These are phyloP conservation scores for Biscutella laevigata DNA, from an alignment of 441 rosid species.

Conservation along the genomic window DNA sequence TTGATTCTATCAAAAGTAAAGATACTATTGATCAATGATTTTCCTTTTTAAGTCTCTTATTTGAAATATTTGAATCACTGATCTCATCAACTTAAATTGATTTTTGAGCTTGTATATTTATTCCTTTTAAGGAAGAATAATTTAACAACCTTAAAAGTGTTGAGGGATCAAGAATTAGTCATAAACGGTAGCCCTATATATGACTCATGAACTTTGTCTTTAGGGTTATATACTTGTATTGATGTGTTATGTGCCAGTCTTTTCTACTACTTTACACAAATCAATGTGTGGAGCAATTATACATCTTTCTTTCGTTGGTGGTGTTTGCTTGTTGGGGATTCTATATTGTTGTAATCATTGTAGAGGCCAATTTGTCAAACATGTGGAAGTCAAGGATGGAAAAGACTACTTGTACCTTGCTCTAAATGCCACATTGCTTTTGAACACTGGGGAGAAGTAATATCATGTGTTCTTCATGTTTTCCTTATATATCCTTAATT, in stretches of 20 bases:
- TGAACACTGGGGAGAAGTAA: conserved; percentile 25
- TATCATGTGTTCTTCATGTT: neutral
- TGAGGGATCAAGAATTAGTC: neutral
- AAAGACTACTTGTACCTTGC: conserved; percentile 17
- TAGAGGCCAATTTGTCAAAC: conserved; percentile 18
- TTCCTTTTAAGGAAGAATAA: neutral
- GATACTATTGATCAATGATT: neutral
- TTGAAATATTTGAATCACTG: neutral
- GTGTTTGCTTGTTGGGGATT: conserved; percentile 24
- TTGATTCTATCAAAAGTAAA: too few species aligned
- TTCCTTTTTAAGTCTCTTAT: conserved; percentile 10
- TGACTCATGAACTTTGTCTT: neutral
- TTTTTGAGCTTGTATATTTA: neutral
- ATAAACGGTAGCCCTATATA: neutral
- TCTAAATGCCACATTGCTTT: conserved; percentile 20
- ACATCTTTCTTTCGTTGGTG: neutral
- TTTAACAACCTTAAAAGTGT: neutral
- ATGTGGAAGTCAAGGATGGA: conserved; percentile 25
- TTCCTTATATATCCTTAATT: neutral
- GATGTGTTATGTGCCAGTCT: neutral
- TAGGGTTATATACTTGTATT: neutral
- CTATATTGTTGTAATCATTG: conserved; percentile 25
- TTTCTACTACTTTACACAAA: neutral
- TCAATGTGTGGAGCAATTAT: neutral
- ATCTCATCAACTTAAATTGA: neutral